Evolutionary conservation across 352 stramenopile genomes (phyloP).

Genomic region (Phytophthora capsici): DNA sequence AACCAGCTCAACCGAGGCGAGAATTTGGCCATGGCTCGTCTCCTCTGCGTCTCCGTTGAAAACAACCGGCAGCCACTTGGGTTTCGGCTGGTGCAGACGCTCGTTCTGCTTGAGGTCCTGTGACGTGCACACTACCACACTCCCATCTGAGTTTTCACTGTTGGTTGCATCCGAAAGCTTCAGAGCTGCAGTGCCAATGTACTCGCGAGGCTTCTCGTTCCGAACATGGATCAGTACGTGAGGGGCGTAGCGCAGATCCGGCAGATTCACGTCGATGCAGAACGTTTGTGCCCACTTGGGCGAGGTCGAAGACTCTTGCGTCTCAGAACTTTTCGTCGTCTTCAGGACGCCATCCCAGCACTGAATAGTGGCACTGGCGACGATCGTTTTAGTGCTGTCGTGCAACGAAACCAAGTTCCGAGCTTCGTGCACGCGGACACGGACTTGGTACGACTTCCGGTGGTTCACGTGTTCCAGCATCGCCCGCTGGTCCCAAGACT

Average conservation of each 20-base stretch:
- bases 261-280: constrained; percentile 77
- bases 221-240: constrained; percentile 70
- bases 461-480: constrained; percentile 65
- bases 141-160: constrained; percentile 14
- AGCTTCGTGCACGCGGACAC: constrained; percentile 71
- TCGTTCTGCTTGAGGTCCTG: constrained; percentile 66
- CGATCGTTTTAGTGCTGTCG: constrained; percentile 48
- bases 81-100: constrained; percentile 39
- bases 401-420: constrained; percentile 40
- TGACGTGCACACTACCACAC: constrained; percentile 49
- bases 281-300: constrained; percentile 66
- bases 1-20: constrained; percentile 67
- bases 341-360: constrained; percentile 65
- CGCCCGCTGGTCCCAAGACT: constrained; percentile 63
- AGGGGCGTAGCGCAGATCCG: constrained; percentile 53
- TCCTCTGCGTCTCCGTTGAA: constrained; percentile 53
- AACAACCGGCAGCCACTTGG: constrained; percentile 62
- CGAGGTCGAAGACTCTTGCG: constrained; percentile 33
- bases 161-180: constrained; percentile 21
- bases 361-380: constrained; percentile 63
- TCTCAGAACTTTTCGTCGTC: constrained; percentile 23
- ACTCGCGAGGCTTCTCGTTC: constrained; percentile 50
- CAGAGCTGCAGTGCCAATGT: constrained; percentile 49
- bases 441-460: constrained; percentile 76
- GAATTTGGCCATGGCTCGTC: constrained; percentile 56